phyloP scores from a whole-genome alignment of 495 filamentous ascomycete species.

The Chaetomium fimeti region DNA sequence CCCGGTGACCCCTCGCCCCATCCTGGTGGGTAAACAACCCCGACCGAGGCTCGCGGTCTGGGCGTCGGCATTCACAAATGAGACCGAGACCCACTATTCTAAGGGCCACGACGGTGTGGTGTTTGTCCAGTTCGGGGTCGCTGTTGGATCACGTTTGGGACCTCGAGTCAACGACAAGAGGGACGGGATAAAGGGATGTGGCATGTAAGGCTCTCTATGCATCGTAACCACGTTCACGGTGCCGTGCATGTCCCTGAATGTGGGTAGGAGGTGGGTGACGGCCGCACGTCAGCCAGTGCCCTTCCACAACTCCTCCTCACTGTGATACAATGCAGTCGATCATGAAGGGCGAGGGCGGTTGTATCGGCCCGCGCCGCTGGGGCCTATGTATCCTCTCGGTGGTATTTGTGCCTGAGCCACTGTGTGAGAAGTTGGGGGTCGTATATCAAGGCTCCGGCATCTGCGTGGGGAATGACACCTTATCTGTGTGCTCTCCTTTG shows the following conservation, averaged over 20 bases:
- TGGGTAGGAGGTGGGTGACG: not conserved
- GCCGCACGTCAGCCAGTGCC: not conserved
- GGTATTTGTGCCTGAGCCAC: not conserved
- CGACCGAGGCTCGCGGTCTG: not conserved
- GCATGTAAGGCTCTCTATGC: not conserved
- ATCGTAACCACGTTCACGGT: not conserved
- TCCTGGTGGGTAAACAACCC: constrained; percentile 4
- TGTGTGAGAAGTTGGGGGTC: not conserved
- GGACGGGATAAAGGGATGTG: too few species aligned
- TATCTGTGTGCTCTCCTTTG: not conserved
- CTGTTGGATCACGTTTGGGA: not conserved
- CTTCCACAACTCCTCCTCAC: not conserved
- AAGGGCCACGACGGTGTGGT: not conserved
- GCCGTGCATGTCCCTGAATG: not conserved
- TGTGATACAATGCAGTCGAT: too few species aligned
- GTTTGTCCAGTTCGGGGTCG: not conserved
- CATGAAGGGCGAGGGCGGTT: not conserved
- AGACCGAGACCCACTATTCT: not conserved
- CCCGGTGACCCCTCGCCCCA: not conserved
- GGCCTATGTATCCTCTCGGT: not conserved
- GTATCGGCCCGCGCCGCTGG: constrained; percentile 13
- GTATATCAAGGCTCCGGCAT: not conserved
- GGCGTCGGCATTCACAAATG: not conserved
- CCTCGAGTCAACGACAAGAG: not conserved
- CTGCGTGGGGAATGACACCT: not conserved